Evolutionary conservation across 108 stramenopile genomes (phyloP).

Genomic region (Skeletonema grethae): DNA sequence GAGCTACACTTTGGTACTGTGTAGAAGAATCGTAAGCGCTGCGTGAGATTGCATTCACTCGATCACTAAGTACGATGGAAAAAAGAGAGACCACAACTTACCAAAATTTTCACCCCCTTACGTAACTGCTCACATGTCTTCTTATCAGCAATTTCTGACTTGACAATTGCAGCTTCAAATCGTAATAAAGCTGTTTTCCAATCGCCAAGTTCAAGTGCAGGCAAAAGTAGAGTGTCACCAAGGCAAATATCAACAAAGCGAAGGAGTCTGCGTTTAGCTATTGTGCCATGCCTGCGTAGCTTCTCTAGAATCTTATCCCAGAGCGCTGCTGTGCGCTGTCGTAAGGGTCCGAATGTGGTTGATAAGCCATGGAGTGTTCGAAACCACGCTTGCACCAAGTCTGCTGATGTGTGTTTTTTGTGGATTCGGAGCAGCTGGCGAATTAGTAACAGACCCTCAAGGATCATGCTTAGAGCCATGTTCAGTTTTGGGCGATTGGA

Average conservation of each 20-base stretch:
- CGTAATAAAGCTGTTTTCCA: constrained; percentile 59
- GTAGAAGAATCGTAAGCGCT: neutral
- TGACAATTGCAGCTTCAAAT: constrained; percentile 72
- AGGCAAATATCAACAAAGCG: constrained; percentile 77
- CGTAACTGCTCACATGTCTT: constrained; percentile 71
- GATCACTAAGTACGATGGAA: neutral
- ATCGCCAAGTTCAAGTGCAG: constrained; percentile 74
- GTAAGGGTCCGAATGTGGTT: constrained; percentile 75
- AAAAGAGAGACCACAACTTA: constrained; percentile 10
- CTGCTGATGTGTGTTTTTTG: constrained; percentile 63
- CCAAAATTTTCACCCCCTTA: constrained; percentile 58
- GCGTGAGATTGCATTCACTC: neutral
- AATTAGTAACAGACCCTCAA: constrained; percentile 74
- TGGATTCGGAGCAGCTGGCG: constrained; percentile 72
- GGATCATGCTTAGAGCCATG: constrained; percentile 66
- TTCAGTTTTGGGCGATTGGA: constrained; percentile 67
- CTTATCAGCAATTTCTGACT: constrained; percentile 69
- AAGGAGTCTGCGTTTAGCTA: constrained; percentile 66
- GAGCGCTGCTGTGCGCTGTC: constrained; percentile 66
- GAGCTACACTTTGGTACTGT: constrained; percentile 67
- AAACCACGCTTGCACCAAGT: constrained; percentile 68
- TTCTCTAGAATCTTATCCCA: constrained; percentile 71
- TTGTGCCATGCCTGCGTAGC: constrained; percentile 73
- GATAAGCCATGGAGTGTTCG: constrained; percentile 66
- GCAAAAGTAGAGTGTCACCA: constrained; percentile 68